These are phyloP conservation scores for Epithemia pelagica DNA, from an alignment of 108 stramenopile genomes.

Conservation along the genomic window DNA sequence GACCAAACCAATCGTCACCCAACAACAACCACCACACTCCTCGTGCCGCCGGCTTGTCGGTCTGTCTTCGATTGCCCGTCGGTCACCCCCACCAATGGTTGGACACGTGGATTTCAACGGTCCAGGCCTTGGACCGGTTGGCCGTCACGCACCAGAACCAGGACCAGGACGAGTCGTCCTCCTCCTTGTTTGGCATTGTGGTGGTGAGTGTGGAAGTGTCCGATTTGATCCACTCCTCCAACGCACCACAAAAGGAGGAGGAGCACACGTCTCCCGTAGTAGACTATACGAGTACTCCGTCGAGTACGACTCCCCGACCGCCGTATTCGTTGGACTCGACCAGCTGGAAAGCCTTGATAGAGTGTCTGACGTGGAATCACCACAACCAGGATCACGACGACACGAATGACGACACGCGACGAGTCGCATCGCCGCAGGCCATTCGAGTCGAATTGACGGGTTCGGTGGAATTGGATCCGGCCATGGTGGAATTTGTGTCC, in stretches of 20 bases:
- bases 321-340: neutral
- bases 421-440: too few relatives aligned
- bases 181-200: neutral
- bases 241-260: too few relatives aligned
- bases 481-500: neutral
- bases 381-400: neutral
- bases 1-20: too few relatives aligned
- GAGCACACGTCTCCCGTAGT: too few relatives aligned
- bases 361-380: neutral
- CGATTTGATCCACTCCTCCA: neutral
- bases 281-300: too few relatives aligned
- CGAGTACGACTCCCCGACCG: neutral
- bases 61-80: too few relatives aligned
- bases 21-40: too few relatives aligned
- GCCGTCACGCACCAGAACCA: too few relatives aligned
- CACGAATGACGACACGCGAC: too few relatives aligned
- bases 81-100: neutral
- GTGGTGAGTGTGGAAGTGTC: conserved; percentile 1
- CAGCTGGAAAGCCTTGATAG: neutral
- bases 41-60: neutral
- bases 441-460: neutral
- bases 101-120: neutral
- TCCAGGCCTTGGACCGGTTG: neutral
- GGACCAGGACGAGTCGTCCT: neutral
- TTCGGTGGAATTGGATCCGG: neutral